A percentile compares a stretch with the other conserved stretches of the same genome.
Evolutionary conservation across 2,329 filamentous ascomycete genomes (phyloP).

Genomic region (Trichophyton mentagrophytes): DNA sequence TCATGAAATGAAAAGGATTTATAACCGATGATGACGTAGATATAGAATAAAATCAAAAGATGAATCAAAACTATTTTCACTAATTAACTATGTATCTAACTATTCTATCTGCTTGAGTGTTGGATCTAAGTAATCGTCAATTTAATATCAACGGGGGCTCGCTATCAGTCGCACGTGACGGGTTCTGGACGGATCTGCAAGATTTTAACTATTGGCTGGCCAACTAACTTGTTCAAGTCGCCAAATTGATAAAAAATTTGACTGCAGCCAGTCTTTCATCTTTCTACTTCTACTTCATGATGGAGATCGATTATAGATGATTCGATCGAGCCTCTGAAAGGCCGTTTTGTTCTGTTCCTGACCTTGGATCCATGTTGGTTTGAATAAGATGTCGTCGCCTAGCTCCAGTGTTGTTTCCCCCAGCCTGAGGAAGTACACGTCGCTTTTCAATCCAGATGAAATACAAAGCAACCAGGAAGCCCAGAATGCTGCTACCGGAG

Average conservation of each 20-base stretch:
- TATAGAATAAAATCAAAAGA: background rate
- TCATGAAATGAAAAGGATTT: conserved; percentile 16
- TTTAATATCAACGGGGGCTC: too few species aligned
- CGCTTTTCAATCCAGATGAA: background rate
- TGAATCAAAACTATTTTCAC: background rate
- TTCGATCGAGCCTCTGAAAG: background rate
- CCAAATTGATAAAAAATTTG: background rate
- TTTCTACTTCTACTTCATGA: background rate
- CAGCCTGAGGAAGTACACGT: background rate
- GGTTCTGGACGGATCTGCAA: too few species aligned
- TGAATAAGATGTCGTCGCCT: background rate
- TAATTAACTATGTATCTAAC: background rate
- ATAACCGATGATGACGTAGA: background rate
- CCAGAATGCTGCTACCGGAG: background rate
- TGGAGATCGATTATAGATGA: background rate
- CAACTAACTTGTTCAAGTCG: too few species aligned
- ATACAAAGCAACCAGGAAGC: background rate
- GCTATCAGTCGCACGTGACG: background rate
- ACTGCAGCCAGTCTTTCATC: background rate
- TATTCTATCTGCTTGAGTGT: too few species aligned
- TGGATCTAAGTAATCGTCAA: too few species aligned
- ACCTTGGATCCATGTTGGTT: too few species aligned
- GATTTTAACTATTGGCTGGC: too few species aligned
- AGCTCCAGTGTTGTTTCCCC: background rate
- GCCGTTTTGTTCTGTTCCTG: background rate